Percentiles rank a stretch among this genome's conserved stretches.
Conservation (phyloP, 805 yeast genomes). For the Blastobotrys mokoenaii region DNA sequence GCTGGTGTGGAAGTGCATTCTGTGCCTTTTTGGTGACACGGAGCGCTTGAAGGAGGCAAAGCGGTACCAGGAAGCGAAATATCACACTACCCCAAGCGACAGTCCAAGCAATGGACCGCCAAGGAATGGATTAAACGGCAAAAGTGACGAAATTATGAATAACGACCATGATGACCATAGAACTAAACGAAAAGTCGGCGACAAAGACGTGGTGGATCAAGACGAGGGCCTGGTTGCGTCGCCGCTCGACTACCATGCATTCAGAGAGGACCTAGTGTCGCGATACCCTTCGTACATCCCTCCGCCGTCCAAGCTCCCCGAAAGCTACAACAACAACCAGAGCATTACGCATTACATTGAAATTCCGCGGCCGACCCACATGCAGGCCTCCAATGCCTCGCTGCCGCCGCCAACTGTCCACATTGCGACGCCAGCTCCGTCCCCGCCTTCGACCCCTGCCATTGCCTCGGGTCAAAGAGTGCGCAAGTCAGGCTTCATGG, state of each 20-base stretch:
- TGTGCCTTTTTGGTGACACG: slow-evolving; percentile 55
- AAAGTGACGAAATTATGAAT: slow-evolving; percentile 9
- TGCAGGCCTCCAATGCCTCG: slow-evolving; percentile 36
- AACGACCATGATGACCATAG: background rate
- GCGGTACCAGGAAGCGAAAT: slow-evolving; percentile 22
- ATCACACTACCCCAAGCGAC: slow-evolving; percentile 38
- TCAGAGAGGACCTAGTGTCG: slow-evolving; percentile 62
- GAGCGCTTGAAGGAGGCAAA: slow-evolving; percentile 24
- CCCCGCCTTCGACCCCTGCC: slow-evolving; percentile 57
- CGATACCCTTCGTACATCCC: slow-evolving; percentile 67
- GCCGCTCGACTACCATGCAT: slow-evolving; percentile 78
- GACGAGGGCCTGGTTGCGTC: slow-evolving; percentile 43
- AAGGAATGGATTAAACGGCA: no score
- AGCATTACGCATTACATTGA: slow-evolving; percentile 55
- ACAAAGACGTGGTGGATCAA: no score
- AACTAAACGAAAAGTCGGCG: no score
- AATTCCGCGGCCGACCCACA: slow-evolving; percentile 43
- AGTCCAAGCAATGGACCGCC: slow-evolving; percentile 32
- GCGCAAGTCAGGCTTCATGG: slow-evolving; percentile 41
- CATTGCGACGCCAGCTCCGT: slow-evolving; percentile 83
- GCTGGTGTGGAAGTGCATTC: slow-evolving; percentile 41
- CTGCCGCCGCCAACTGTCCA: slow-evolving; percentile 52
- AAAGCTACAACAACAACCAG: slow-evolving; percentile 38
- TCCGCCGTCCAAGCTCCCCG: slow-evolving; percentile 41
- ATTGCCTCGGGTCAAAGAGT: slow-evolving; percentile 25